Percentiles rank a stretch among this genome's conserved stretches.
Evolutionary conservation across 768 basidiomycete species (phyloP).

Genomic region (Dentipellis fragilis): DNA sequence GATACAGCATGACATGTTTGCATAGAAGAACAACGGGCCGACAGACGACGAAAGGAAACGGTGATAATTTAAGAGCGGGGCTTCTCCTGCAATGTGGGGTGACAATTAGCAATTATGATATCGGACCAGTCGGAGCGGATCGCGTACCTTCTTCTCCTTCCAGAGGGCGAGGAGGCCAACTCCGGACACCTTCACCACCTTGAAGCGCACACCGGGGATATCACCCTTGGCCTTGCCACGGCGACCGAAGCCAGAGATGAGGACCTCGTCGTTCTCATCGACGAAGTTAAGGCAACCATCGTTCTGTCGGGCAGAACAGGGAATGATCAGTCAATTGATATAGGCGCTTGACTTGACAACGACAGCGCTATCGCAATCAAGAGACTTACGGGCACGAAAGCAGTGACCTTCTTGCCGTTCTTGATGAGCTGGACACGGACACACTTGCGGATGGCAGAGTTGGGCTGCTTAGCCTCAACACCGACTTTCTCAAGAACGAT

Average conservation of each 20-base stretch:
- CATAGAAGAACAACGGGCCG: conserved; percentile 1
- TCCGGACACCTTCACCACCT: conserved; percentile 99
- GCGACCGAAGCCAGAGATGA: conserved; percentile 99
- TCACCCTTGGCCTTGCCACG: conserved; percentile 99
- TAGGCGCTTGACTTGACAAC: background rate
- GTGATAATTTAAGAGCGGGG: conserved; percentile 24
- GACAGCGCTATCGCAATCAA: no score
- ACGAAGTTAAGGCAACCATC: conserved; percentile 98
- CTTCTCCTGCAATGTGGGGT: conserved; percentile 21
- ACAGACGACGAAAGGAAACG: background rate
- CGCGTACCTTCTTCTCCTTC: conserved; percentile 96
- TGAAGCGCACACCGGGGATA: conserved; percentile 99
- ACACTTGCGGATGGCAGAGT: conserved; percentile 99
- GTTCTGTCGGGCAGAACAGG: conserved; percentile 39
- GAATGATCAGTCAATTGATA: background rate
- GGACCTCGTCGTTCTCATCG: conserved; percentile 99
- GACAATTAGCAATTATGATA: background rate
- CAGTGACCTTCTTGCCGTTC: conserved; percentile 99
- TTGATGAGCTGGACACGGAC: conserved; percentile 99
- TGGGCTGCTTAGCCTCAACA: conserved; percentile 99
- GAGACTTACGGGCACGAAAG: conserved; percentile 88
- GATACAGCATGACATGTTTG: conserved; percentile 7
- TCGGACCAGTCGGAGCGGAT: background rate
- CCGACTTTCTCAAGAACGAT: conserved; percentile 99
- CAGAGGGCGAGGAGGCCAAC: conserved; percentile 96